These are phyloP conservation scores for Arthrinium phaeospermum DNA, from an alignment of 2,329 filamentous ascomycete genomes.

Conservation along the genomic window DNA sequence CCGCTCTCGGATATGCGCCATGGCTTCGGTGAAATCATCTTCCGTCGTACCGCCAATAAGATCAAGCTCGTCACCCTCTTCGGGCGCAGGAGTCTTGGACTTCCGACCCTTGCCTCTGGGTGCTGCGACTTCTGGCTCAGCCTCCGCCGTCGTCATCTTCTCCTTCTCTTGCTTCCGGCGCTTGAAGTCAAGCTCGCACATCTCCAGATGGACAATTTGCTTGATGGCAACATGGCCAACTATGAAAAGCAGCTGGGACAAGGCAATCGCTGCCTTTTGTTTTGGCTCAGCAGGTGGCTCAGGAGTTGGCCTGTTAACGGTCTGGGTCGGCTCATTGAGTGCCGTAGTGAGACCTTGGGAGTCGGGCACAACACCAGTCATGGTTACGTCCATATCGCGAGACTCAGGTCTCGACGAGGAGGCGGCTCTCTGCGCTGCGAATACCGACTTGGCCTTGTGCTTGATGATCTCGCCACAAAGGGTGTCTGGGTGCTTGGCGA, in stretches of 20 bases:
- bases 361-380: constrained; percentile 38
- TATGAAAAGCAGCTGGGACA: constrained; percentile 92
- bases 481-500: constrained; percentile 92
- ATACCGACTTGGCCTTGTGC: constrained; percentile 85
- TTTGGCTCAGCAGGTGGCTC: constrained; percentile 51
- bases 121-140: constrained; percentile 41
- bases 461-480: constrained; percentile 91
- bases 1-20: constrained; percentile 82
- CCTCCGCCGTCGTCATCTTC: constrained; percentile 60
- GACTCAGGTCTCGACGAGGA: constrained; percentile 52
- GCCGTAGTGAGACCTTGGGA: constrained; percentile 38
- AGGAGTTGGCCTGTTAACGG: constrained; percentile 34
- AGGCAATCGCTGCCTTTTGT: constrained; percentile 72
- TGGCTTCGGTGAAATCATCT: constrained; percentile 88
- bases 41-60: constrained; percentile 96
- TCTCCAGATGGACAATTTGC: constrained; percentile 96
- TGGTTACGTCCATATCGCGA: constrained; percentile 48
- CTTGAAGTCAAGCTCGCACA: constrained; percentile 99
- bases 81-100: constrained; percentile 46
- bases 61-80: constrained; percentile 88
- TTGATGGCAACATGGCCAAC: constrained; percentile 98
- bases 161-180: constrained; percentile 90
- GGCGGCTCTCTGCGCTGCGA: constrained; percentile 45
- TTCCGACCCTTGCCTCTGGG: constrained; percentile 36
- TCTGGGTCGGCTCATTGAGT: constrained; percentile 40